Base-by-base conservation (phyloP, 441 rosid genomes). In the Dalechampia spathulata region DNA sequence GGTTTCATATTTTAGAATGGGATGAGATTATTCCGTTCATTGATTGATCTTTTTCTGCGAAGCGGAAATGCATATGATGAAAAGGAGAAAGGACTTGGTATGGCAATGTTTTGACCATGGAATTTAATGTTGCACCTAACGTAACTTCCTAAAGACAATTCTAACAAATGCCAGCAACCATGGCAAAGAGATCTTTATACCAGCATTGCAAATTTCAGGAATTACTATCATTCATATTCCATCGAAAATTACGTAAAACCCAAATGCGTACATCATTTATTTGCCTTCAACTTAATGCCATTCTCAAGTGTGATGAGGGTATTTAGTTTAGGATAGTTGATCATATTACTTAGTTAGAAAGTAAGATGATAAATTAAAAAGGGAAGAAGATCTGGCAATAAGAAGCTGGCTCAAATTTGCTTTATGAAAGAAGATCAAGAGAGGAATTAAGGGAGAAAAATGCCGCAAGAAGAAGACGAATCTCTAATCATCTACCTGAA, bases 121-220 rank as follows among this genome's bases (percentile, higher is more conserved):
- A 69, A 78, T 58, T 69, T 58, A 75, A 73, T 78, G 71, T 63
- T 69, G 55, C 65, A 76, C 83, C 81, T 75, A 78, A 68, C 79
- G 49, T 56, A 41, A 44, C 78, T 71, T 57, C 38, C 55, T 14
- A 5, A 22, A 28, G 64, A 74, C 67, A 72, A 63, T 60, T 49
- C 43, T 8, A 50, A 39, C 10, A 45, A 49, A 36, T 49, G 66
- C 46, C 68, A 42, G 68, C 58, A 62, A 70, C 4, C 39, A 36
- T 3, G 51, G 49, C 55, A 46, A 40, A 52, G 54, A 60, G 62
- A 67, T 54, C 42, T 38, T 60, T 55, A 32, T 49, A 50, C 66
- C n/a, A n/a, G 65, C 56, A 65, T 41, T 4, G 40, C 51, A 44
- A 25, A 13, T 21, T n/a, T 44, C 55, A 40, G 23, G 12, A 38